Conservation (phyloP, 495 filamentous ascomycete genomes). For the Saxophila tyrrhenica region DNA sequence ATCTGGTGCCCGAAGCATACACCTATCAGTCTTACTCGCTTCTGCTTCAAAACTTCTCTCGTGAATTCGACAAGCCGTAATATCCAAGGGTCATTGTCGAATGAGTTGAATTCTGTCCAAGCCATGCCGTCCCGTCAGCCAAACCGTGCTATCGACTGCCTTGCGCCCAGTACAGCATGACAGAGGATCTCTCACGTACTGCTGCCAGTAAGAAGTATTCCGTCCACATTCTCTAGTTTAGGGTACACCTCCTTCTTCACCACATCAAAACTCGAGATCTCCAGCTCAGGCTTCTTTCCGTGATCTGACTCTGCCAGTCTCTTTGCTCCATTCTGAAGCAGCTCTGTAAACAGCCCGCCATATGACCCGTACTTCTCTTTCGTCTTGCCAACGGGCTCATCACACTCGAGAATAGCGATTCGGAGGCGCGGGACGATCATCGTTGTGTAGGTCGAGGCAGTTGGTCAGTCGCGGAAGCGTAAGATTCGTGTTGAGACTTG, state of each 20-base stretch:
- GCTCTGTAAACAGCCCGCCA: constrained; percentile 54
- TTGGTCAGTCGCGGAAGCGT: not conserved
- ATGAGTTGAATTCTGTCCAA: constrained; percentile 43
- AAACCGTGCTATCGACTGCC: constrained; percentile 10
- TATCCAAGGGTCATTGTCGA: constrained; percentile 67
- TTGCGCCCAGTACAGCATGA: too few species aligned
- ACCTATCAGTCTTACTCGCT: constrained; percentile 57
- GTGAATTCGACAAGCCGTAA: constrained; percentile 60
- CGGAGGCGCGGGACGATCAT: constrained; percentile 2
- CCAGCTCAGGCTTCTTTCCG: constrained; percentile 31
- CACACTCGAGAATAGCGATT: constrained; percentile 17
- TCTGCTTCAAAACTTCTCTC: constrained; percentile 42
- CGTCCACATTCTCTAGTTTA: constrained; percentile 61
- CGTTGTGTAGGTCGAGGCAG: too few species aligned
- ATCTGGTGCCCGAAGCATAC: constrained; percentile 93
- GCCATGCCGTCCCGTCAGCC: not conserved
- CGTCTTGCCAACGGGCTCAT: constrained; percentile 36
- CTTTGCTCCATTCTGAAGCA: constrained; percentile 44
- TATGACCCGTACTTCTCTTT: constrained; percentile 59
- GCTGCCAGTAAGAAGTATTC: constrained; percentile 69
- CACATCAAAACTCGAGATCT: constrained; percentile 57
- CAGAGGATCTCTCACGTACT: constrained; percentile 22
- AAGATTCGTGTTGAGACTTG: not conserved
- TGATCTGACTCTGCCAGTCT: constrained; percentile 2
- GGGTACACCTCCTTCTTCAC: constrained; percentile 55